A percentile compares a stretch with the other conserved stretches of the same genome.
Conservation (phyloP, 805 yeast genomes). For the Suhomyces sp. region DNA sequence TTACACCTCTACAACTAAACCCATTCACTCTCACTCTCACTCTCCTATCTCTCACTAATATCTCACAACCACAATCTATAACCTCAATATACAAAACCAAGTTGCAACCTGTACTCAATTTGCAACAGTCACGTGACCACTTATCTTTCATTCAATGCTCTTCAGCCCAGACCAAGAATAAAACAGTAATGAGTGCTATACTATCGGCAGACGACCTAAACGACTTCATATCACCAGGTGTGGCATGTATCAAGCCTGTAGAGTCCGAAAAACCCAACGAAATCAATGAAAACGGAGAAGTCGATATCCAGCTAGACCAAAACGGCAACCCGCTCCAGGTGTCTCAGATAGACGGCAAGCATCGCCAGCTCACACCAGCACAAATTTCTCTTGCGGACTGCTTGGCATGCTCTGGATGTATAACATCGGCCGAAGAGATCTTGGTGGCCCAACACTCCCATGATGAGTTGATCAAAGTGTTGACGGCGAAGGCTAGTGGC, state of each 20-base stretch:
- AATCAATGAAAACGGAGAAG: constrained; percentile 26
- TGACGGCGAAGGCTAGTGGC: constrained; percentile 30
- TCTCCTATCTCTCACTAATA: too few species aligned
- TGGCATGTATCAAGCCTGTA: constrained; percentile 90
- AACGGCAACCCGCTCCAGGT: constrained; percentile 69
- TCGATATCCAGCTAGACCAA: constrained; percentile 57
- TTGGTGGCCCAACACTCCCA: constrained; percentile 89
- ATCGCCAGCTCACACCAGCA: constrained; percentile 64
- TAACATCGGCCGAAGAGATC: constrained; percentile 96
- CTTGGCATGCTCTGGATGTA: constrained; percentile 94
- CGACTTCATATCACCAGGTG: constrained; percentile 91
- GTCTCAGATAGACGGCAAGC: constrained; percentile 53
- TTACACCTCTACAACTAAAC: too few species aligned
- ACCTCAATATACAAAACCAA: too few species aligned
- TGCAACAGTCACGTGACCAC: background rate
- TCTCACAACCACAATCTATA: too few species aligned
- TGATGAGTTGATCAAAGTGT: constrained; percentile 63
- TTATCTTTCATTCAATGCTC: background rate
- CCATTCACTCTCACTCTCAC: too few species aligned
- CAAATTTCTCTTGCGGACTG: constrained; percentile 90
- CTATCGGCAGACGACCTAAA: constrained; percentile 87
- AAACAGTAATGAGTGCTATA: constrained; percentile 71
- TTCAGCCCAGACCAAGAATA: background rate
- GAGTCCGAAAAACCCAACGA: constrained; percentile 26
- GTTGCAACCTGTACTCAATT: too few species aligned